phyloP scores from a whole-genome alignment of 306 rosid genomes.

The Prunus mume region DNA sequence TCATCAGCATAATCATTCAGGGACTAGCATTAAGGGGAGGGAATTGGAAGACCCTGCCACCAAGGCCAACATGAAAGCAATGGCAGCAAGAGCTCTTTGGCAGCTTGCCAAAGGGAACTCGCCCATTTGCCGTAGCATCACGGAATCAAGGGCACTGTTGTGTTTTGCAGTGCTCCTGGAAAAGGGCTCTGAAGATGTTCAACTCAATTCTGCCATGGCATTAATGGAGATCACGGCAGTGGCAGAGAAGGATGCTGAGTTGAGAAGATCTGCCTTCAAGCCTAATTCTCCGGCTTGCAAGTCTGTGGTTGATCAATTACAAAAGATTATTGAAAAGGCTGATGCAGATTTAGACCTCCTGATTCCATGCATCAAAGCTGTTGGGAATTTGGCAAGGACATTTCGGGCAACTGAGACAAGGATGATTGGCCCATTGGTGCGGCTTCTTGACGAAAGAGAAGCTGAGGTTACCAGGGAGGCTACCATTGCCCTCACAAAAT shows the following conservation, averaged over 20 bases:
- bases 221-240: conserved; percentile 84
- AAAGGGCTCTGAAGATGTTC: conserved; percentile 68
- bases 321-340: conserved; percentile 60
- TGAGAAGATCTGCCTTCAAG: conserved; percentile 87
- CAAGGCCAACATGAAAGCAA: conserved; percentile 79
- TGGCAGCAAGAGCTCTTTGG: conserved; percentile 88
- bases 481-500: conserved; percentile 65
- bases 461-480: conserved; percentile 68
- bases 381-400: conserved; percentile 85
- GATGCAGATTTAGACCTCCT: conserved; percentile 66
- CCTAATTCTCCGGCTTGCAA: conserved; percentile 94
- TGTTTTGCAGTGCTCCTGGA: conserved; percentile 87
- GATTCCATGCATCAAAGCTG: conserved; percentile 68
- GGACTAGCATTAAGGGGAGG: conserved; percentile 60
- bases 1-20: conserved; percentile 45
- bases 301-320: conserved; percentile 80
- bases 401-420: conserved; percentile 81
- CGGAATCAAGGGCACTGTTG: conserved; percentile 82
- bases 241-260: conserved; percentile 81
- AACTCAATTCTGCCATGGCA: conserved; percentile 83
- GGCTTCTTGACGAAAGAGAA: conserved; percentile 79
- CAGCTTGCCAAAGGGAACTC: conserved; percentile 67
- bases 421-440: conserved; percentile 75
- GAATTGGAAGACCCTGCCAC: conserved; percentile 67
- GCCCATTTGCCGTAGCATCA: conserved; percentile 72